Base-by-base conservation (phyloP, 805 yeast species). In the Ascoidea asiatica region DNA sequence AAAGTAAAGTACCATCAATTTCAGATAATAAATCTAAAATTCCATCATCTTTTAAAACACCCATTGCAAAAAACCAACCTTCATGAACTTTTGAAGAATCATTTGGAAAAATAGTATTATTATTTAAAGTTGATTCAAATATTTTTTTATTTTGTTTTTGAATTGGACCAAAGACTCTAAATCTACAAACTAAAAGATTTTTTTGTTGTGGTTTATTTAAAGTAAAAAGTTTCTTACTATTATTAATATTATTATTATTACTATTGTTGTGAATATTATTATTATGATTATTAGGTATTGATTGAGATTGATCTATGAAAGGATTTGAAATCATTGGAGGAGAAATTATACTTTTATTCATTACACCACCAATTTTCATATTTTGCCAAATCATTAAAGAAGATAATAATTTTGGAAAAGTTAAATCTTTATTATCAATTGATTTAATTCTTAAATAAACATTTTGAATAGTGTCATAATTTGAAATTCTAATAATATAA, bases 31-130 rank as follows among this genome's bases (percentile, higher is more conserved):
- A 58, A 50, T 81, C 76, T 29, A 83, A 60, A 4, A 63, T 55
- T 3, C 92, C 92, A 53, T 77, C 69, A 1, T 81, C 72, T 54
- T 74, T 75, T 38, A 83, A 55, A 17, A 77, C 80, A 0, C 84
- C 88, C 80, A 78, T 79, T 1, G 83, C 75, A 43, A 67, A 70
- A 54, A 81, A 81, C 90, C 90, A 83, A 4, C 78, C 78, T 53
- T 77, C 84, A 19, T 62, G 57, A 39, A 44, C 21, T 20, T 42
- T 41, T 11, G 38, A 35, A 20, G 23, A 18, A 21, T 20, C 39
- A 11, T 19, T 23, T 7, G 52, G 48, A 36, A 44, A 46, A 8
- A 47, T 37, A 4, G 46, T 44, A 38, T 44, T 44, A 13, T 40
- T 40, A 20, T 23, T 22, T 8, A 19, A 20, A 19, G 37, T 19